Percentiles rank a stretch among this genome's conserved stretches.
These are phyloP conservation scores for Potentilla sterilis DNA, from an alignment of 306 rosid genomes.

Conservation along the genomic window DNA sequence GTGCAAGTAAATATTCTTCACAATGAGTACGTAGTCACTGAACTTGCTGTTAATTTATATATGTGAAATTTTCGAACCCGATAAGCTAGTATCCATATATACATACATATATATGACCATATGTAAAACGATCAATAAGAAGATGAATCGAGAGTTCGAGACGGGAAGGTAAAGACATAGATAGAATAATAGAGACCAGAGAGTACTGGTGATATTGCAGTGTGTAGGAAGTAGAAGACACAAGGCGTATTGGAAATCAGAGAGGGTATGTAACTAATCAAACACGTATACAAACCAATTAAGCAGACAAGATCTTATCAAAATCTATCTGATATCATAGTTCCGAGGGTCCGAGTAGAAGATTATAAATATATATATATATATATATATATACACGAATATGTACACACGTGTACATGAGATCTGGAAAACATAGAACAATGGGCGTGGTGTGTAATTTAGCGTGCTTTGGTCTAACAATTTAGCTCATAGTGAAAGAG, in stretches of 20 bases:
- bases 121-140: background rate
- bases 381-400: background rate
- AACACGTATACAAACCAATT: slow-evolving; percentile 12
- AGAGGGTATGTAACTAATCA: background rate
- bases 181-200: background rate
- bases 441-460: slow-evolving; percentile 18
- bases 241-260: background rate
- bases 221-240: slow-evolving; percentile 25
- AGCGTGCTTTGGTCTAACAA: background rate
- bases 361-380: background rate
- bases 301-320: slow-evolving; percentile 45
- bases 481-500: background rate
- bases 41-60: background rate
- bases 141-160: background rate
- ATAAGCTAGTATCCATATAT: background rate
- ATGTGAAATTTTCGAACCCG: background rate
- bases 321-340: slow-evolving; percentile 14
- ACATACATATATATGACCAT: background rate
- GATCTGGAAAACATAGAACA: slow-evolving; percentile 22
- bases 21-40: background rate
- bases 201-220: background rate
- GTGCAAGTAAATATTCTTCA: background rate
- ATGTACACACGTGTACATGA: slow-evolving; percentile 17
- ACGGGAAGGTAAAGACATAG: background rate
- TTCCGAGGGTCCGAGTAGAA: background rate